Evolutionary conservation across 352 stramenopile genomes (phyloP).

Genomic region (Pythium myriotylum): DNA sequence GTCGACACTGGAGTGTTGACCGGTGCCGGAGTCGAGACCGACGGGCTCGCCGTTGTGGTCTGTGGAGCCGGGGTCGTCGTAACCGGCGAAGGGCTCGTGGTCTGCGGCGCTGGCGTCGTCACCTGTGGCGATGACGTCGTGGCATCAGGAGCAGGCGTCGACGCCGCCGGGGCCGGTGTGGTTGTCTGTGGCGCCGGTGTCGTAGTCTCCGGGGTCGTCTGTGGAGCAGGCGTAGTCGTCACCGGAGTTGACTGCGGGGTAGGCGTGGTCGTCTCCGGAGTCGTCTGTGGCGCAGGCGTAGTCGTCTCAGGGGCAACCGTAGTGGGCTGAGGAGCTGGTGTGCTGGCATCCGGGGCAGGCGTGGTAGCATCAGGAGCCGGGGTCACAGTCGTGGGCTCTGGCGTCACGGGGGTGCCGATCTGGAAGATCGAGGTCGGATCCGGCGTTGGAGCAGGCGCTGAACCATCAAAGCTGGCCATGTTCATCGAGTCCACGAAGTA

Average conservation of each 20-base stretch:
- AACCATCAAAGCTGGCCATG: slow-evolving; percentile 13
- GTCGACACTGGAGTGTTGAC: background rate
- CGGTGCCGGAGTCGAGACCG: background rate
- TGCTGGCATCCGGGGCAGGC: background rate
- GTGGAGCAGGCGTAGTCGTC: too few relatives aligned
- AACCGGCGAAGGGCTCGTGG: background rate
- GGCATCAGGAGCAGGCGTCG: background rate
- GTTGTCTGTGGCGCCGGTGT: background rate
- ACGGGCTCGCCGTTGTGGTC: background rate
- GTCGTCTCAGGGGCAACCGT: background rate
- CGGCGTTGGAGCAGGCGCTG: background rate
- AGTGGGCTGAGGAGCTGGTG: background rate
- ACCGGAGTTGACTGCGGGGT: background rate
- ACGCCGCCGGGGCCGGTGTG: background rate
- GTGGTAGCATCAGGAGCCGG: slow-evolving; percentile 5
- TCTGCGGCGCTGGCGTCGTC: too few relatives aligned
- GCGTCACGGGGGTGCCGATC: background rate
- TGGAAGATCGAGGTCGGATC: background rate
- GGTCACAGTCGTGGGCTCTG: background rate
- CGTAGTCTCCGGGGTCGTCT: background rate
- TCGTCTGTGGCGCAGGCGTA: too few relatives aligned
- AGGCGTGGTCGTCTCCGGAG: slow-evolving; percentile 1
- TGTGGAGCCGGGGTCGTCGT: background rate
- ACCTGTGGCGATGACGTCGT: background rate
- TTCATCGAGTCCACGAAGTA: slow-evolving; percentile 52